Conservation (phyloP, 805 yeast genomes). For the Candida ovalis region DNA sequence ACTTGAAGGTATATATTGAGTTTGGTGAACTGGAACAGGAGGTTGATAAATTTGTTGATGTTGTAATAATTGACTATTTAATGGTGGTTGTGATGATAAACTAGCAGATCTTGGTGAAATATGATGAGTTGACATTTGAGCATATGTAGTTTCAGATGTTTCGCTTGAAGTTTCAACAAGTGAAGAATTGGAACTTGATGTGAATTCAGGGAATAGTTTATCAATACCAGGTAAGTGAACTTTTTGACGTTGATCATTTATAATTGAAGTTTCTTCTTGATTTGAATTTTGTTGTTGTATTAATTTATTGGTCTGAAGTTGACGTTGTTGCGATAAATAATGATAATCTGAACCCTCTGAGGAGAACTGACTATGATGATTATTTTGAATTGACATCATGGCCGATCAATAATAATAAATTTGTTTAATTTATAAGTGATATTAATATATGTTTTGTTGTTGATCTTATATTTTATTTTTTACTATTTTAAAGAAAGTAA, state of each 20-base stretch:
- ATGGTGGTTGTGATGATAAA: neutral
- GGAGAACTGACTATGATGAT: conserved; percentile 4
- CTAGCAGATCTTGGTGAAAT: neutral
- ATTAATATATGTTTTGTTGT: neutral
- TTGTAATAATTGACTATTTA: neutral
- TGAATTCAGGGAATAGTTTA: conserved; percentile 16
- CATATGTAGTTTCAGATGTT: neutral
- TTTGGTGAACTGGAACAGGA: neutral
- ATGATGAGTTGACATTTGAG: neutral
- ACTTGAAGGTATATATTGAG: neutral
- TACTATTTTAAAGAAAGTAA: neutral
- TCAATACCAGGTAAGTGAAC: conserved; percentile 22
- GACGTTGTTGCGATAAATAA: neutral
- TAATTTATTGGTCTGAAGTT: neutral
- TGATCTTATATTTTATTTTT: neutral
- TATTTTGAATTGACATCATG: conserved; percentile 12
- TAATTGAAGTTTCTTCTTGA: neutral
- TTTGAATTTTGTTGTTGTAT: neutral
- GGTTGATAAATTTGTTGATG: neutral
- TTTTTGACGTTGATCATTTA: conserved; percentile 4
- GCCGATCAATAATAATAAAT: neutral
- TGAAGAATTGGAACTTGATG: neutral
- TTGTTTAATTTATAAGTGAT: neutral
- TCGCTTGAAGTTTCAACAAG: neutral
- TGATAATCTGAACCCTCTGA: conserved; percentile 12